These are phyloP conservation scores for Friedmanniomyces simplex DNA, from an alignment of 495 filamentous ascomycete genomes.

Conservation along the genomic window DNA sequence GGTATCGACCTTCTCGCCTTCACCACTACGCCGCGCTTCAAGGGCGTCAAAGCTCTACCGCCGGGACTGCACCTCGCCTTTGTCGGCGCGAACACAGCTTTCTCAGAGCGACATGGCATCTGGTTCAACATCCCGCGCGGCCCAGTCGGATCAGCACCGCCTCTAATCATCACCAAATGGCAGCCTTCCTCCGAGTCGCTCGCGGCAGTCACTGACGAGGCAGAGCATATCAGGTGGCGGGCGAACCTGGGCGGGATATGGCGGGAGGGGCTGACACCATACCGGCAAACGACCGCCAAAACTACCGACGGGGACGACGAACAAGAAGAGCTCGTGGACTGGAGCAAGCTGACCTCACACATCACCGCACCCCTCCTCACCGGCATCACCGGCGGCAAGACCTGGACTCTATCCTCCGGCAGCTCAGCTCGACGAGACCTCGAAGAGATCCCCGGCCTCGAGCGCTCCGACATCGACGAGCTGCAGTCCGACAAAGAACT, in stretches of 20 bases:
- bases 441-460: slow-evolving; percentile 33
- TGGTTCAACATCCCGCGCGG: slow-evolving; percentile 43
- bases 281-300: slow-evolving; percentile 26
- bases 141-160: slow-evolving; percentile 20
- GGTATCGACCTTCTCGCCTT: slow-evolving; percentile 37
- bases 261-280: slow-evolving; percentile 35
- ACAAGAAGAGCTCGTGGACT: slow-evolving; percentile 30
- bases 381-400: slow-evolving; percentile 38
- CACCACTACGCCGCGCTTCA: slow-evolving; percentile 38
- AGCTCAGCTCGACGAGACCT: slow-evolving; percentile 38
- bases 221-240: slow-evolving; percentile 29
- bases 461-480: slow-evolving; percentile 18
- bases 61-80: slow-evolving; percentile 50
- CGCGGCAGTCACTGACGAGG: slow-evolving; percentile 23
- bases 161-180: slow-evolving; percentile 48
- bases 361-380: slow-evolving; percentile 39
- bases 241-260: slow-evolving; percentile 37
- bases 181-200: slow-evolving; percentile 34
- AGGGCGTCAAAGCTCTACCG: slow-evolving; percentile 50
- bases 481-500: slow-evolving; percentile 32
- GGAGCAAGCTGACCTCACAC: slow-evolving; percentile 38
- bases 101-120: slow-evolving; percentile 48
- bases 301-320: slow-evolving; percentile 9
- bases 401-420: slow-evolving; percentile 43
- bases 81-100: slow-evolving; percentile 35